Evolutionary conservation across 495 filamentous ascomycete genomes (phyloP).

Genomic region (Podospora sp.): DNA sequence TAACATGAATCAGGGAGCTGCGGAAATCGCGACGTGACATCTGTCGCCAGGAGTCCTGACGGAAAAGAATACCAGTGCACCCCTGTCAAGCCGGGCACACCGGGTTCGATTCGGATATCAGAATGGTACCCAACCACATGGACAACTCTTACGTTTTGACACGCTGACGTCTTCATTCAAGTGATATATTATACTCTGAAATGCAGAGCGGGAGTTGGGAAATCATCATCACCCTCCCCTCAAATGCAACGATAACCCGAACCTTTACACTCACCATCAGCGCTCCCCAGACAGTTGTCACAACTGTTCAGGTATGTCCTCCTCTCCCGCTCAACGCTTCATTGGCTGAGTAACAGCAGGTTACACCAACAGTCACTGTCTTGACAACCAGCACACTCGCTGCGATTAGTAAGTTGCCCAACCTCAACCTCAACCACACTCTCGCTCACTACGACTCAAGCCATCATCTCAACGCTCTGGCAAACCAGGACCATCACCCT

Average conservation of each 20-base stretch:
- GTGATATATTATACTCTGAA: constrained; percentile 20
- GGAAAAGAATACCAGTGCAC: constrained; percentile 19
- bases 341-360: not conserved
- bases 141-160: no score
- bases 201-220: constrained; percentile 22
- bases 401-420: constrained; percentile 5
- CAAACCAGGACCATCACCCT: constrained; percentile 15
- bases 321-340: no score
- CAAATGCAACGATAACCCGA: constrained; percentile 12
- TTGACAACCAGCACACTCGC: constrained; percentile 12
- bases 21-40: constrained; percentile 5
- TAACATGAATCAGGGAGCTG: constrained; percentile 19
- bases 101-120: constrained; percentile 25
- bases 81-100: constrained; percentile 3
- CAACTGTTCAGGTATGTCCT: constrained; percentile 14
- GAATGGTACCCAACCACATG: no score
- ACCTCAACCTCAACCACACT: not conserved
- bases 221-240: constrained; percentile 18
- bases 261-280: constrained; percentile 18
- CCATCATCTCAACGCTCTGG: not conserved
- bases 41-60: constrained; percentile 15
- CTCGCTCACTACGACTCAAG: not conserved
- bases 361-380: constrained; percentile 23
- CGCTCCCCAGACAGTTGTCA: constrained; percentile 14
- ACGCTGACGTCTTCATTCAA: no score